Conservation (phyloP, 2,329 filamentous ascomycete genomes). For the Taxawa tesnikishii region DNA sequence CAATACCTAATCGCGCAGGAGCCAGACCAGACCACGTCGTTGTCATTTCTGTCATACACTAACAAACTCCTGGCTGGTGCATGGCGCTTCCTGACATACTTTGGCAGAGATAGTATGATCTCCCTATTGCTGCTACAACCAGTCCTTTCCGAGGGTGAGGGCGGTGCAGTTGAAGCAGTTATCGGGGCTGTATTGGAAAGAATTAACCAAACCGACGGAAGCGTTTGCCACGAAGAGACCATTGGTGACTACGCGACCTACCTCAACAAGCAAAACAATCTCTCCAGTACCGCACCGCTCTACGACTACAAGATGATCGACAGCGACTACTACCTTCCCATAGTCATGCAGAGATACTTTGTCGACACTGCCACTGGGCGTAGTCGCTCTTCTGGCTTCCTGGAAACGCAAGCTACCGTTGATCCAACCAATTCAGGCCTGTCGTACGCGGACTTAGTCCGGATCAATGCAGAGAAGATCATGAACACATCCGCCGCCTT, state of each 20-base stretch:
- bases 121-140: conserved; percentile 45
- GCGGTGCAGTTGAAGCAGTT: conserved; percentile 47
- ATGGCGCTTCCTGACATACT: conserved; percentile 56
- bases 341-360: conserved; percentile 49
- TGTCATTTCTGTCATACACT: conserved; percentile 52
- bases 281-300: conserved; percentile 38
- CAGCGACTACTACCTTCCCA: conserved; percentile 48
- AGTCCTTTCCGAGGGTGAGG: conserved; percentile 43
- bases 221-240: conserved; percentile 52
- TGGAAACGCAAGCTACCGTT: conserved; percentile 34
- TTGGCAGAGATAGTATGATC: conserved; percentile 54
- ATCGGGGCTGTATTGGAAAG: conserved; percentile 49
- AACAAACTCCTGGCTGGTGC: conserved; percentile 52
- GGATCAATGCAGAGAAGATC: conserved; percentile 44
- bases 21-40: conserved; percentile 35
- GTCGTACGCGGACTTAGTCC: conserved; percentile 40
- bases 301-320: conserved; percentile 41
- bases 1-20: conserved; percentile 33
- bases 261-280: conserved; percentile 41
- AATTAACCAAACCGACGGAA: conserved; percentile 47
- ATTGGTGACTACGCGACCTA: conserved; percentile 54
- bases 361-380: conserved; percentile 31
- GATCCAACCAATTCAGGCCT: conserved; percentile 39
- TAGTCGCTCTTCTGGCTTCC: conserved; percentile 22
- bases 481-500: conserved; percentile 45